phyloP scores from a whole-genome alignment of 1,139 yeast species.

The Scheffersomyces parashehatae region DNA sequence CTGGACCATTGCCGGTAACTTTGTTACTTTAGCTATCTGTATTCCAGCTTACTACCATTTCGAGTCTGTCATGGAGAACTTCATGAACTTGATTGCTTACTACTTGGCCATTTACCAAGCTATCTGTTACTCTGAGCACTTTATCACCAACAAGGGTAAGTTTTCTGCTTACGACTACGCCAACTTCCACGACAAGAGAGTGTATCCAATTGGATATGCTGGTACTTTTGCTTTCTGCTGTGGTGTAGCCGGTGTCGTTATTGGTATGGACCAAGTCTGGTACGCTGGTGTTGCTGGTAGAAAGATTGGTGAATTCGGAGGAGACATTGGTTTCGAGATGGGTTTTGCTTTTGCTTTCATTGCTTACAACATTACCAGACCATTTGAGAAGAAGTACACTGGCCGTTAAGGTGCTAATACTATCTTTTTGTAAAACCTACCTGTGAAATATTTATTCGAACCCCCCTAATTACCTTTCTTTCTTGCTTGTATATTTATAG shows the following conservation, averaged over 20 bases:
- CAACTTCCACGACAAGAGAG: slow-evolving; percentile 54
- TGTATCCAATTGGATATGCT: slow-evolving; percentile 74
- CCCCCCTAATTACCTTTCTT: neutral
- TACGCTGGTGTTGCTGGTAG: slow-evolving; percentile 69
- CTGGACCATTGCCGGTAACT: slow-evolving; percentile 80
- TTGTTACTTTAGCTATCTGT: slow-evolving; percentile 76
- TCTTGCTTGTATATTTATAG: neutral
- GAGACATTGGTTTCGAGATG: slow-evolving; percentile 86
- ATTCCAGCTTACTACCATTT: slow-evolving; percentile 84
- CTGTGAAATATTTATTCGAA: neutral
- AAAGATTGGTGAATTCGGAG: slow-evolving; percentile 67
- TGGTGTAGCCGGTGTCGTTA: slow-evolving; percentile 82
- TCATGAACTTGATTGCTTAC: slow-evolving; percentile 89
- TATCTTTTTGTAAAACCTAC: neutral
- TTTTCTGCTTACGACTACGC: slow-evolving; percentile 60
- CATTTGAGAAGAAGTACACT: slow-evolving; percentile 66
- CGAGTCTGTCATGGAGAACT: slow-evolving; percentile 70
- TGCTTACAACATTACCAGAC: slow-evolving; percentile 61
- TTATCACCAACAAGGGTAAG: slow-evolving; percentile 67
- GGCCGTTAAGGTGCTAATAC: slow-evolving; percentile 38
- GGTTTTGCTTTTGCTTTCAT: slow-evolving; percentile 70
- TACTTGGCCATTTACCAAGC: slow-evolving; percentile 85
- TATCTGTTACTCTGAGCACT: slow-evolving; percentile 73
- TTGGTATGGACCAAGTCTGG: slow-evolving; percentile 89
- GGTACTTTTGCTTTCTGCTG: slow-evolving; percentile 76